Evolutionary conservation across 1,284 basidiomycete genomes (phyloP).

Genomic region (Ustilago cynodontis): DNA sequence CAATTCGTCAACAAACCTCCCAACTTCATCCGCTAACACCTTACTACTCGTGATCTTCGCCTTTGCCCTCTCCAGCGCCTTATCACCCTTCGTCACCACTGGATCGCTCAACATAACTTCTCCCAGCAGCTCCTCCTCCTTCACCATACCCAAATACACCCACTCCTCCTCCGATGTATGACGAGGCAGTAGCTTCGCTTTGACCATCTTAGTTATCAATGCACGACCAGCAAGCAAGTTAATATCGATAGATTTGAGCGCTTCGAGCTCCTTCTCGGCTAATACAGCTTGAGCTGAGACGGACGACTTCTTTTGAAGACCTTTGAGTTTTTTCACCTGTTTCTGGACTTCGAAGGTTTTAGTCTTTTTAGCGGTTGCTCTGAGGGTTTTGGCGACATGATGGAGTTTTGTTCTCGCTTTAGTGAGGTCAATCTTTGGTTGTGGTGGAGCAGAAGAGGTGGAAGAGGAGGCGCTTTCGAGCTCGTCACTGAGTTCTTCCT

Average conservation of each 20-base stretch:
- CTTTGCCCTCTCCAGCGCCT: slow-evolving; percentile 76
- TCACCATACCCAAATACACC: slow-evolving; percentile 31
- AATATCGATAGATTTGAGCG: slow-evolving; percentile 75
- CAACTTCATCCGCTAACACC: slow-evolving; percentile 77
- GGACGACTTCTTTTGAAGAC: slow-evolving; percentile 71
- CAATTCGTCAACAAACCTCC: slow-evolving; percentile 73
- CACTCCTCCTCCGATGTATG: slow-evolving; percentile 10
- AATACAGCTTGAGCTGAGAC: slow-evolving; percentile 63
- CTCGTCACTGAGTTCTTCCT: not conserved
- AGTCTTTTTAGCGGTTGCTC: slow-evolving; percentile 82
- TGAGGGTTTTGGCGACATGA: slow-evolving; percentile 78
- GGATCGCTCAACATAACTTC: slow-evolving; percentile 46
- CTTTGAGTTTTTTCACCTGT: slow-evolving; percentile 84
- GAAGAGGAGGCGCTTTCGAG: not conserved
- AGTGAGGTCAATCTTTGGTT: slow-evolving; percentile 18
- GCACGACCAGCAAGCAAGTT: slow-evolving; percentile 44
- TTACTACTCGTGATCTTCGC: slow-evolving; percentile 83
- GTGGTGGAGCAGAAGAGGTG: not conserved
- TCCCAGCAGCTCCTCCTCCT: slow-evolving; percentile 60
- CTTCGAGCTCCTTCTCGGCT: slow-evolving; percentile 77
- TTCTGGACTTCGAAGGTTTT: slow-evolving; percentile 86
- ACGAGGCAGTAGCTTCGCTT: slow-evolving; percentile 53
- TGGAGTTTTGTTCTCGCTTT: slow-evolving; percentile 70
- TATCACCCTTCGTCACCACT: slow-evolving; percentile 12
- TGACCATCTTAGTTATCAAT: slow-evolving; percentile 58